phyloP scores from a whole-genome alignment of 139 green algal species.

The Spirogloea muscicola region DNA sequence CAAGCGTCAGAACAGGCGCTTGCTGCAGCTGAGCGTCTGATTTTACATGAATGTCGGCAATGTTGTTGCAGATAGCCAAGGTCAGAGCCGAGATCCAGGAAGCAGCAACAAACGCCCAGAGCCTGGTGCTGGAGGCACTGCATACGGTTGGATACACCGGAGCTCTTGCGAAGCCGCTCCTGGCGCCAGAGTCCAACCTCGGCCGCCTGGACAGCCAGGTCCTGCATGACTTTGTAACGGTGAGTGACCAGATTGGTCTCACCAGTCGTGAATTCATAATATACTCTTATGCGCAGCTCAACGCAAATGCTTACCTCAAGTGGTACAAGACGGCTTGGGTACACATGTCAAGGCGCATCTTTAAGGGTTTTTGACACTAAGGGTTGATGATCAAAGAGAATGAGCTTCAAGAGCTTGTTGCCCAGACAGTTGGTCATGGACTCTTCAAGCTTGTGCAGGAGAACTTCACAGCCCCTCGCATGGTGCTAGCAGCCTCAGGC shows the following conservation, averaged over 20 bases:
- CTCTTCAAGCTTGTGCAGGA: slow-evolving; percentile 33
- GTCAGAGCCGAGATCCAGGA: slow-evolving; percentile 65
- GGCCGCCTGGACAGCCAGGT: slow-evolving; percentile 55
- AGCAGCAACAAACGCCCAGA: slow-evolving; percentile 65
- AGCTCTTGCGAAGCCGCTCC: slow-evolving; percentile 74
- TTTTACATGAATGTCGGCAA: too few relatives aligned
- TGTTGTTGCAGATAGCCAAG: too few relatives aligned
- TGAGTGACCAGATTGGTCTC: neutral
- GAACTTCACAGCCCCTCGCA: slow-evolving; percentile 68
- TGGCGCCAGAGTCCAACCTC: slow-evolving; percentile 55
- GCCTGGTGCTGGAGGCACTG: slow-evolving; percentile 59
- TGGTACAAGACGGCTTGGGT: too few relatives aligned
- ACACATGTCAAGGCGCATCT: too few relatives aligned
- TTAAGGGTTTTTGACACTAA: too few relatives aligned
- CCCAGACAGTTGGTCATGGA: too few relatives aligned
- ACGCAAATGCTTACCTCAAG: too few relatives aligned
- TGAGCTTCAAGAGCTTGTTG: too few relatives aligned
- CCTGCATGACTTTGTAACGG: slow-evolving; percentile 62
- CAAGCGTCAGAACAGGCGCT: too few relatives aligned
- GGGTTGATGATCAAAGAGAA: too few relatives aligned
- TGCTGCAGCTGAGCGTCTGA: too few relatives aligned
- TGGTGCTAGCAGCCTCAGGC: slow-evolving; percentile 81
- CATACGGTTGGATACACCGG: slow-evolving; percentile 70
- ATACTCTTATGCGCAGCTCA: neutral
- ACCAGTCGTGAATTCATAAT: neutral